These are phyloP conservation scores for Polygonum aviculare DNA, from an alignment of 148 eudicot genomes.

Conservation along the genomic window DNA sequence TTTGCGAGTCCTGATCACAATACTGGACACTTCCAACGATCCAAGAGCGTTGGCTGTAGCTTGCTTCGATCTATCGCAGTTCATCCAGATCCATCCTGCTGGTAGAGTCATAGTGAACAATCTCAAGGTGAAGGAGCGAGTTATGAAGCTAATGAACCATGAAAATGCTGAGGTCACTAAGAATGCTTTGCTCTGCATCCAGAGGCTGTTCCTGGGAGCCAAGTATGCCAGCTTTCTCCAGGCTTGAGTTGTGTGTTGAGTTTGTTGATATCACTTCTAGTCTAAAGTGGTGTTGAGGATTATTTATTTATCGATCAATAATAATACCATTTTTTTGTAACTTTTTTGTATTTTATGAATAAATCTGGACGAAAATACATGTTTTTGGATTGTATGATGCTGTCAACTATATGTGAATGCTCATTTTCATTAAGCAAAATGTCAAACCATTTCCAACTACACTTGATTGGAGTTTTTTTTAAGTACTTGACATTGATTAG, in stretches of 20 bases:
- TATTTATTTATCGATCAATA: not conserved
- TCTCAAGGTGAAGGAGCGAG: conserved; percentile 93
- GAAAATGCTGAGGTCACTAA: conserved; percentile 90
- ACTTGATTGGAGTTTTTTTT: no score
- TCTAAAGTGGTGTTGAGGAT: not conserved
- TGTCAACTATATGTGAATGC: not conserved
- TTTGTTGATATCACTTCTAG: not conserved
- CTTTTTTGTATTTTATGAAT: not conserved
- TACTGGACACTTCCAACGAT: conserved; percentile 70
- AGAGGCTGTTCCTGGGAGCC: conserved; percentile 96
- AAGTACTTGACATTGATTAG: no score
- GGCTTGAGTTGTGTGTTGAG: conserved; percentile 25
- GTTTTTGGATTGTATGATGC: not conserved
- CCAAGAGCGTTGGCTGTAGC: conserved; percentile 82
- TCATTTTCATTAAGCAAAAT: no score
- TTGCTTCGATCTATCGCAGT: conserved; percentile 91
- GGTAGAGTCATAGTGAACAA: conserved; percentile 79
- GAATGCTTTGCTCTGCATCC: conserved; percentile 87
- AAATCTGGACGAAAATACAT: not conserved
- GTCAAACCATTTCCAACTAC: no score
- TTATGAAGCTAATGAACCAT: conserved; percentile 89
- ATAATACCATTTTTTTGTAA: not conserved
- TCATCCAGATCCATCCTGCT: conserved; percentile 80
- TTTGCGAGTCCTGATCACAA: conserved; percentile 78
- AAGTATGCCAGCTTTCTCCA: conserved; percentile 97